Base-by-base conservation (phyloP, 306 rosid genomes). In the Canavalia ensiformis region DNA sequence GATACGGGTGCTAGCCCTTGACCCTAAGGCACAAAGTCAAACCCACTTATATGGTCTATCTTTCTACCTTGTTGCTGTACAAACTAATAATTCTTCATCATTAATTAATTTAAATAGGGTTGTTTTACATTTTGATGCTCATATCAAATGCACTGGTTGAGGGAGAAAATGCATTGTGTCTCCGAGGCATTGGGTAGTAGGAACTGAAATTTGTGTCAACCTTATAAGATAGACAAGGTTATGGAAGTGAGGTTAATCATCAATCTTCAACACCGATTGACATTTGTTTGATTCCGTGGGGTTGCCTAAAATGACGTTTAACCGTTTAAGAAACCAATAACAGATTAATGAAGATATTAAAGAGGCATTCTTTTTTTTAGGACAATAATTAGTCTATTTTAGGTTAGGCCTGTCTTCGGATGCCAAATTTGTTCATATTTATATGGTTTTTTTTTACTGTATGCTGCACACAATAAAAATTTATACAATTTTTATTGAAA, bases 1-100 rank as follows among this genome's bases (percentile, higher is more conserved):
- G 63, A 46, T 25, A 56, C 34, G 42, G 37, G 30, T 72, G 41
- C 79, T 74, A 79, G 82, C 82, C 39, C 44, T 78, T 34, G 76
- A 72, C 83, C 51, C 39, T 8, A 56, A 72, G 75, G 66, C 41
- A 45, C 81, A 33, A 79, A 57, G 49, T 77, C 31, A 56, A 44
- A 79, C 62, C 83, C 81, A 81, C 75, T 76, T 55, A 2, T 74
- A 79, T 79, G 87, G 85, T 74, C 78, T 70, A 67, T 25, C 79
- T 51, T 82, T 82, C 74, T 78, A 65, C 66, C 65, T 46, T 41
- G 63, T 84, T 63, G 62, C 10, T 69, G 60, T 39, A 63, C 68
- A 35, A 79, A 63, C 82, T 31, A 35, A 39, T 68, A 76, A 46
- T 28, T 64, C 64, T 33, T 50, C 65, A 8, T 55, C 68, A 62